phyloP scores from a whole-genome alignment of 176 grass and related monocot species.

The Calamus simplicifolius region DNA sequence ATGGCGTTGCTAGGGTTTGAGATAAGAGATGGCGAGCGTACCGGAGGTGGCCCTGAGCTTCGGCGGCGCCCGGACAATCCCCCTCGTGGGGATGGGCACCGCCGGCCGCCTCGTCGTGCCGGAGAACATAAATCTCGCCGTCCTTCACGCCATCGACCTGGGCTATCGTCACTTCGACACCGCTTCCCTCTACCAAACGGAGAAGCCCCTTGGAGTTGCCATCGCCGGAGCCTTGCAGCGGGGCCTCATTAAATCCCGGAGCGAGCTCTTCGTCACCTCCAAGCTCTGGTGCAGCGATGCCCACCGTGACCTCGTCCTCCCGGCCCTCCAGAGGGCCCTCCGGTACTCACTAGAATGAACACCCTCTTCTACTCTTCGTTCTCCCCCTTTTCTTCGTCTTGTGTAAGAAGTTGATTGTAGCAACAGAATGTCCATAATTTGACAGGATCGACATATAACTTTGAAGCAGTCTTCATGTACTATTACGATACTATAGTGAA shows the following conservation, averaged over 20 bases:
- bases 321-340: conserved; percentile 44
- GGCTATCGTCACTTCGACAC: conserved; percentile 60
- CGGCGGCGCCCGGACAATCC: neutral
- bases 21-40: neutral
- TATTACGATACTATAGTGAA: too few species aligned
- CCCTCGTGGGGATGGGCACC: conserved; percentile 35
- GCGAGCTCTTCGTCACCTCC: conserved; percentile 36
- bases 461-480: too few species aligned
- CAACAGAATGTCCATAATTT: neutral
- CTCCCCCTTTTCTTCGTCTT: neutral
- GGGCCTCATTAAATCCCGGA: conserved; percentile 11
- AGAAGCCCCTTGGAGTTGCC: conserved; percentile 31
- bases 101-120: conserved; percentile 7
- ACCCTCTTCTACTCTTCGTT: too few species aligned
- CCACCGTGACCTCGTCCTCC: conserved; percentile 41
- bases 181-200: conserved; percentile 32
- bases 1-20: too few species aligned
- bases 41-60: conserved; percentile 17
- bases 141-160: conserved; percentile 34
- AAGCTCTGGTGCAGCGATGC: conserved; percentile 63
- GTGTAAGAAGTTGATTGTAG: too few species aligned
- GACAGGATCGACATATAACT: too few species aligned
- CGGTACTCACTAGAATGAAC: conserved; percentile 12
- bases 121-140: conserved; percentile 2
- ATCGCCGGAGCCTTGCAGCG: conserved; percentile 22